A percentile compares a stretch with the other conserved stretches of the same genome.
phyloP scores from a whole-genome alignment of 2,329 filamentous ascomycete genomes.

The Stachybotrys echinatus region DNA sequence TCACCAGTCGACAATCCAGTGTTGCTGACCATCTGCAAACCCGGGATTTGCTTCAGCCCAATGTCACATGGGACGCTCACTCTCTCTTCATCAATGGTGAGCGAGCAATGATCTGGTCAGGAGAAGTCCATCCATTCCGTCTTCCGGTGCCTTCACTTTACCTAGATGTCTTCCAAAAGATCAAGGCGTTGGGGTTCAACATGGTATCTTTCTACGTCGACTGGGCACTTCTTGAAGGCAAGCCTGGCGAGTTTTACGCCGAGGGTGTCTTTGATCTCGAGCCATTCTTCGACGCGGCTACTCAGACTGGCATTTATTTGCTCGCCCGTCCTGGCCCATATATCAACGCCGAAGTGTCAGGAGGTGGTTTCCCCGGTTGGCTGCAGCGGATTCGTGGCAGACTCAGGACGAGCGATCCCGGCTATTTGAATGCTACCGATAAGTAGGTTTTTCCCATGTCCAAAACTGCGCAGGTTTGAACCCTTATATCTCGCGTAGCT shows the following conservation, averaged over 20 bases:
- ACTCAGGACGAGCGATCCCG: constrained; percentile 56
- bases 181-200: constrained; percentile 76
- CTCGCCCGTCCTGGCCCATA: constrained; percentile 68
- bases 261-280: constrained; percentile 69
- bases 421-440: constrained; percentile 61
- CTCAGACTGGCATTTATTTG: constrained; percentile 69
- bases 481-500: constrained; percentile 30
- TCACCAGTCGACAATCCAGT: constrained; percentile 11
- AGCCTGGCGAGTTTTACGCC: constrained; percentile 61
- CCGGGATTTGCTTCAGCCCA: constrained; percentile 23
- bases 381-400: constrained; percentile 61
- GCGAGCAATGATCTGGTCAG: constrained; percentile 65
- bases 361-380: constrained; percentile 80
- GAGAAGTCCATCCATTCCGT: constrained; percentile 66
- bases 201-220: constrained; percentile 74
- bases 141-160: constrained; percentile 43
- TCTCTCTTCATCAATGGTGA: constrained; percentile 67
- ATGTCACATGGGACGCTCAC: constrained; percentile 66
- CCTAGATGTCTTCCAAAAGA: constrained; percentile 75
- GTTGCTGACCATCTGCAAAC: constrained; percentile 13
- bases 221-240: constrained; percentile 74
- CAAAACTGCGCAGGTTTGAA: too few relatives aligned
- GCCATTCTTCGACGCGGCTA: constrained; percentile 72
- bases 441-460: too few relatives aligned
- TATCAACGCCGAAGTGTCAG: constrained; percentile 72